These are phyloP conservation scores for Chlorella sp. DNA, from an alignment of 139 green algal species.

Conservation along the genomic window DNA sequence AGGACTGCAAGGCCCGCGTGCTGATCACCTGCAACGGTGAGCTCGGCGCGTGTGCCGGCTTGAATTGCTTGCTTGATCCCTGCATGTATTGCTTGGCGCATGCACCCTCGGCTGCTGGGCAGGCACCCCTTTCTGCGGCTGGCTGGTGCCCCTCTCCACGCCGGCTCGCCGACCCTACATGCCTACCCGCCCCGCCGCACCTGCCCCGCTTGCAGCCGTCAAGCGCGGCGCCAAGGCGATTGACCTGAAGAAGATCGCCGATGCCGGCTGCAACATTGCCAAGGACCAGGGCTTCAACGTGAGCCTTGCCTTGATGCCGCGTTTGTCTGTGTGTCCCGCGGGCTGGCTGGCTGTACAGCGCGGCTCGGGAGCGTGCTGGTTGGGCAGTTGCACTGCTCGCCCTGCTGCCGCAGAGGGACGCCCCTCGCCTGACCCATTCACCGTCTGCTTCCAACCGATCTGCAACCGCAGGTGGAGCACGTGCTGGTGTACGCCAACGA, in stretches of 20 bases:
- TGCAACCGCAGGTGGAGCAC: conserved; percentile 29
- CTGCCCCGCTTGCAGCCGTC: conserved; percentile 38
- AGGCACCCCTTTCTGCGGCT: background rate
- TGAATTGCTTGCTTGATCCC: background rate
- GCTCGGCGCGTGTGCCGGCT: background rate
- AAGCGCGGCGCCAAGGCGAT: conserved; percentile 86
- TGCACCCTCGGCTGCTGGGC: background rate
- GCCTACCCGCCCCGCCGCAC: background rate
- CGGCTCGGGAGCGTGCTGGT: background rate
- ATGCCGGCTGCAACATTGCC: conserved; percentile 47
- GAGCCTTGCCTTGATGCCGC: background rate
- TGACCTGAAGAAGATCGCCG: conserved; percentile 86
- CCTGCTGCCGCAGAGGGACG: background rate
- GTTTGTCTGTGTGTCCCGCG: no score
- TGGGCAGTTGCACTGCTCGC: background rate
- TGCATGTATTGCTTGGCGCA: background rate
- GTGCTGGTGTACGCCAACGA: conserved; percentile 85
- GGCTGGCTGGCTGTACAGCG: background rate
- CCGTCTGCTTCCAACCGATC: background rate
- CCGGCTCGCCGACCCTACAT: background rate
- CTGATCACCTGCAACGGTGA: conserved; percentile 56
- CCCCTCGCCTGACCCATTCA: background rate
- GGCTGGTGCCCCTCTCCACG: background rate
- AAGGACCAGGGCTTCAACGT: conserved; percentile 20
- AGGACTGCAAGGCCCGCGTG: conserved; percentile 62